Evolutionary conservation across 805 yeast species (phyloP).

Genomic region (Cyberlindnera lachancei): DNA sequence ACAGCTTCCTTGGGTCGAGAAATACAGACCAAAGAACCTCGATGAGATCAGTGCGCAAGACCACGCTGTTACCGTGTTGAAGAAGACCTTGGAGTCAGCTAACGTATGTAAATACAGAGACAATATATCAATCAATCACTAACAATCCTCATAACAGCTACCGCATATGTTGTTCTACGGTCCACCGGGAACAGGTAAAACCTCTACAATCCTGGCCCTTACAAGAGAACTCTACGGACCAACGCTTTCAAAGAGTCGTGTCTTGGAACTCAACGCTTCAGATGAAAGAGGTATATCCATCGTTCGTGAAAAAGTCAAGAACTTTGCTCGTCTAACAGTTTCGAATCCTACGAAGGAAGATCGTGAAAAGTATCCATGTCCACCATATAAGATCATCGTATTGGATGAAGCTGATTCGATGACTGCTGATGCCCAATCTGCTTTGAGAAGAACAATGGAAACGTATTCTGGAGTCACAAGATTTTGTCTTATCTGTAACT

Average conservation of each 20-base stretch:
- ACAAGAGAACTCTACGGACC: slow-evolving; percentile 81
- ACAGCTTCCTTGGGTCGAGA: slow-evolving; percentile 84
- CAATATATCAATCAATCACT: neutral
- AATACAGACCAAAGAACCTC: slow-evolving; percentile 82
- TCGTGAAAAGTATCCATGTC: slow-evolving; percentile 77
- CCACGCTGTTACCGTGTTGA: slow-evolving; percentile 77
- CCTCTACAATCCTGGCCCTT: slow-evolving; percentile 79
- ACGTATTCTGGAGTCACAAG: slow-evolving; percentile 84
- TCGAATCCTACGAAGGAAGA: slow-evolving; percentile 73
- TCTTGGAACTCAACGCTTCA: slow-evolving; percentile 79
- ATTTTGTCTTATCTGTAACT: slow-evolving; percentile 91
- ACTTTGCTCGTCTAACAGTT: slow-evolving; percentile 77
- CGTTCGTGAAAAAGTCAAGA: slow-evolving; percentile 78
- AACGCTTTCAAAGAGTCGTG: slow-evolving; percentile 55
- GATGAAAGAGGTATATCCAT: slow-evolving; percentile 89
- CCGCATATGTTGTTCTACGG: slow-evolving; percentile 93
- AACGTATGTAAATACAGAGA: slow-evolving; percentile 30
- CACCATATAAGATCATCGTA: slow-evolving; percentile 90
- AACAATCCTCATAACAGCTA: slow-evolving; percentile 24
- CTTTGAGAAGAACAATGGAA: slow-evolving; percentile 93
- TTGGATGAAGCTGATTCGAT: slow-evolving; percentile 95
- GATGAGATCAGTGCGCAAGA: slow-evolving; percentile 90
- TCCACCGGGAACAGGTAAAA: slow-evolving; percentile 92
- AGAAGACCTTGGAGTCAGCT: slow-evolving; percentile 68
- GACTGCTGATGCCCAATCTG: slow-evolving; percentile 96